Percentiles rank a stretch among this genome's conserved stretches.
These are phyloP conservation scores for Plasmodium coatneyi DNA, from an alignment of 169 alveolate species.

Conservation along the genomic window DNA sequence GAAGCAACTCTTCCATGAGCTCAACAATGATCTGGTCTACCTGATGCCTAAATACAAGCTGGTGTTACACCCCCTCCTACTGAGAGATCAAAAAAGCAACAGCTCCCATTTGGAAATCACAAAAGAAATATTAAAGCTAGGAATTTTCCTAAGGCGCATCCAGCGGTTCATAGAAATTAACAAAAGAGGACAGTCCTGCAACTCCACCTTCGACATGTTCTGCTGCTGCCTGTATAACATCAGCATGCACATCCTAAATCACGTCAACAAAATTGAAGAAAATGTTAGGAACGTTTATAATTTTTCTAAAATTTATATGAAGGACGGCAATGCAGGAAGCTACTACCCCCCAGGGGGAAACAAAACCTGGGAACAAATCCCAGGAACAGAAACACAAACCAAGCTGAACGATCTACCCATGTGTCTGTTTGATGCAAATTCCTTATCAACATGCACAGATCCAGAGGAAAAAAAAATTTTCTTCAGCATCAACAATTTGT, in stretches of 20 bases:
- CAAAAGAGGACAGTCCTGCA: conserved; percentile 61
- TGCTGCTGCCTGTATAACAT: conserved; percentile 63
- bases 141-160: conserved; percentile 47
- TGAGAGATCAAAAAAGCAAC: conserved; percentile 1
- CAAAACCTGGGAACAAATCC: not conserved
- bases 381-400: not conserved
- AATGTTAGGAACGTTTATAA: conserved; percentile 57
- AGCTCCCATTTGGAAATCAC: conserved; percentile 58
- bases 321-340: not conserved
- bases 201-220: conserved; percentile 60
- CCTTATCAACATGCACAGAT: conserved; percentile 42
- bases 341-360: not conserved
- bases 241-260: conserved; percentile 50
- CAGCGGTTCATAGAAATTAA: conserved; percentile 63
- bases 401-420: not conserved
- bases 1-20: not conserved
- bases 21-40: conserved; percentile 27
- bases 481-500: conserved; percentile 67
- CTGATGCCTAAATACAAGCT: conserved; percentile 44
- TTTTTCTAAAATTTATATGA: conserved; percentile 62
- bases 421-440: conserved; percentile 58
- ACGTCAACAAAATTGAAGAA: conserved; percentile 54
- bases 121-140: conserved; percentile 41
- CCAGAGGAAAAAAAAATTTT: conserved; percentile 63
- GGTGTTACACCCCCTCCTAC: conserved; percentile 26